Conservation (phyloP, 768 basidiomycete species). For the Tulasnella sp. region DNA sequence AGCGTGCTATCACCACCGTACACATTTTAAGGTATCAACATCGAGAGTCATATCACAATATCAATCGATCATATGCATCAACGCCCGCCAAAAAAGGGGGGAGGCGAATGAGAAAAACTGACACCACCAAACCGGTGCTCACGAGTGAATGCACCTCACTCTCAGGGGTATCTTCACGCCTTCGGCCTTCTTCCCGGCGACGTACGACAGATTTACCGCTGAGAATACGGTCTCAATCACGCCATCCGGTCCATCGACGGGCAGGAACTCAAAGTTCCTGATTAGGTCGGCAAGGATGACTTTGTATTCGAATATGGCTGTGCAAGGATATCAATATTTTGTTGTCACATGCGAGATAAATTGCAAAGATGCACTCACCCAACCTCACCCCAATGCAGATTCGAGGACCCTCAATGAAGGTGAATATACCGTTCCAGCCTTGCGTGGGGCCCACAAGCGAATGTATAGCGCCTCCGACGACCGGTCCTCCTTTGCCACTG, state of each 20-base stretch:
- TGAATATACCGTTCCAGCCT: constrained; percentile 33
- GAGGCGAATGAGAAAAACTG: too few relatives aligned
- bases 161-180: constrained; percentile 15
- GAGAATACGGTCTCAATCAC: constrained; percentile 8
- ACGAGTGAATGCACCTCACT: neutral
- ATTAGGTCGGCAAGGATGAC: constrained; percentile 32
- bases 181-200: constrained; percentile 7
- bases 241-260: constrained; percentile 27
- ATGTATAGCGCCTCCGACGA: neutral
- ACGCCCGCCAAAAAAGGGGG: too few relatives aligned
- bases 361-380: neutral
- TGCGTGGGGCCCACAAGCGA: constrained; percentile 26
- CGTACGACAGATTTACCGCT: constrained; percentile 4
- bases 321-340: neutral
- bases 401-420: constrained; percentile 37
- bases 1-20: too few relatives aligned
- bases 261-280: constrained; percentile 29
- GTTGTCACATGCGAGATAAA: constrained; percentile 20
- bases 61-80: too few relatives aligned
- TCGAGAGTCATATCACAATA: too few relatives aligned
- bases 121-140: too few relatives aligned
- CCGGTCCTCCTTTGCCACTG: constrained; percentile 32
- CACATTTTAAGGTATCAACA: too few relatives aligned
- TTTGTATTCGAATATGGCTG: constrained; percentile 34
- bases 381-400: constrained; percentile 35